Conservation (phyloP, 306 rosid species). For the Dalbergia cochinchinensis region DNA sequence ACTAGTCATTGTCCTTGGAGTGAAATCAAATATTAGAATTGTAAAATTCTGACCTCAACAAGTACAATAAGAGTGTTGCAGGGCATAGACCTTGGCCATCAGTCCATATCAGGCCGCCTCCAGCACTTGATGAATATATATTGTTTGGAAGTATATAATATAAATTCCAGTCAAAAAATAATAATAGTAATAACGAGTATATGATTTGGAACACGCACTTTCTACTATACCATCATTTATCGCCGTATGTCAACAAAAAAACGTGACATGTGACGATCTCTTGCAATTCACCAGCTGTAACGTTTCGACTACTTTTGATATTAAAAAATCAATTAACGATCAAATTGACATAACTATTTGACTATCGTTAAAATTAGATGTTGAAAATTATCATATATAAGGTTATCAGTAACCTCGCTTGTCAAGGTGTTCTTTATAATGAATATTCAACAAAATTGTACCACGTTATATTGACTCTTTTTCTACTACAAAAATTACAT, state of each 20-base stretch:
- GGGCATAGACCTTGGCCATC: constrained; percentile 35
- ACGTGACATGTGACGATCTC: too few relatives aligned
- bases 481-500: too few relatives aligned
- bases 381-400: background rate
- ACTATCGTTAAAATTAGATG: background rate
- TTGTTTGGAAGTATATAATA: constrained; percentile 38
- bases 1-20: constrained; percentile 42
- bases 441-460: background rate
- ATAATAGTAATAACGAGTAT: too few relatives aligned
- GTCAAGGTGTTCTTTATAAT: background rate
- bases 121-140: constrained; percentile 34
- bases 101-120: constrained; percentile 14
- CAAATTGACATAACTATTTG: background rate
- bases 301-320: background rate
- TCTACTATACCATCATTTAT: background rate
- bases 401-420: background rate
- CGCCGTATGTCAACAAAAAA: too few relatives aligned
- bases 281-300: background rate
- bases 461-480: too few relatives aligned
- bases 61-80: constrained; percentile 41
- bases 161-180: too few relatives aligned
- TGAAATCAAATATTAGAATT: constrained; percentile 43
- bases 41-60: constrained; percentile 39
- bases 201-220: background rate
- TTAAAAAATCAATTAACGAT: background rate